Percentiles rank a stretch among this genome's conserved stretches.
phyloP scores from a whole-genome alignment of 2,329 filamentous ascomycete species.

The Scedosporium minutisporum region DNA sequence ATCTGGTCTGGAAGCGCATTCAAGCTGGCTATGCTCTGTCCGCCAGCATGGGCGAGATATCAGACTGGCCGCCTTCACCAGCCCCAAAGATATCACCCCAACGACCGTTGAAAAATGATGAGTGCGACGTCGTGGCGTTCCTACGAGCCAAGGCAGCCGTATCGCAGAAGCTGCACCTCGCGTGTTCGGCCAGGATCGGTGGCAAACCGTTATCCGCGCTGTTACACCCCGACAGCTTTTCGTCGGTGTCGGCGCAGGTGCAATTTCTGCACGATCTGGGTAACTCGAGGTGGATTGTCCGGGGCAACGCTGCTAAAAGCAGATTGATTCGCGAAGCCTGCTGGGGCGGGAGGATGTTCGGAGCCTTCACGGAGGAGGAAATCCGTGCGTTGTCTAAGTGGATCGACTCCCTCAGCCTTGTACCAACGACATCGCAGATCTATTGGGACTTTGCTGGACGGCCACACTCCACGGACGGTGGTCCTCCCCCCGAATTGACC shows the following conservation, averaged over 20 bases:
- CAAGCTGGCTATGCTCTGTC: constrained; percentile 29
- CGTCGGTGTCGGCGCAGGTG: neutral
- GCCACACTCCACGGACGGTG: neutral
- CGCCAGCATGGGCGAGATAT: constrained; percentile 18
- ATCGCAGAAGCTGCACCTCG: too few species aligned
- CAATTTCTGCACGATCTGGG: neutral
- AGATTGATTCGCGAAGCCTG: constrained; percentile 29
- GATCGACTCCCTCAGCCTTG: neutral
- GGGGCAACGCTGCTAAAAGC: constrained; percentile 28
- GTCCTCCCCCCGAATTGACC: neutral
- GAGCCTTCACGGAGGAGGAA: constrained; percentile 35
- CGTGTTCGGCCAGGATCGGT: too few species aligned
- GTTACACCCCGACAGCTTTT: neutral
- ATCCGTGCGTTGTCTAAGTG: neutral
- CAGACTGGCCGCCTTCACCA: constrained; percentile 13
- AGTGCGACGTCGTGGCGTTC: neutral
- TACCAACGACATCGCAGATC: neutral
- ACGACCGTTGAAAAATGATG: neutral
- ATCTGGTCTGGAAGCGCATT: constrained; percentile 27
- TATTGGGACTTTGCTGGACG: neutral
- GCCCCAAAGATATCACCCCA: too few species aligned
- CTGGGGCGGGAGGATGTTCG: constrained; percentile 40
- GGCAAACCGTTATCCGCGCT: too few species aligned
- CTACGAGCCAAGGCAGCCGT: too few species aligned
- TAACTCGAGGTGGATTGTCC: constrained; percentile 21